Base-by-base conservation (phyloP, 352 stramenopile species). In the Globisporangium spinosum region DNA sequence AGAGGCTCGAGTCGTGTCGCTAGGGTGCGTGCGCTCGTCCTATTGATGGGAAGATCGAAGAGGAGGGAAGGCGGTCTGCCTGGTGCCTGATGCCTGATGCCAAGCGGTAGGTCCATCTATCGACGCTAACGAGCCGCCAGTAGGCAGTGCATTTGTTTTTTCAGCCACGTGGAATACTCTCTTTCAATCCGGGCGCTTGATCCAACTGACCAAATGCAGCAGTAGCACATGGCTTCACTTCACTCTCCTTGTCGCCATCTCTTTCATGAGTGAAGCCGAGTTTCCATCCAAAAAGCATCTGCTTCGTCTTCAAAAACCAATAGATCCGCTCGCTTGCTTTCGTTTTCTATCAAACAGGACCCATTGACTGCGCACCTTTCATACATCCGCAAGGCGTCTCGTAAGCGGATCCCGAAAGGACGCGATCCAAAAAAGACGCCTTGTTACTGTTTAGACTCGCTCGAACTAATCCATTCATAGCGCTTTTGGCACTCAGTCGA, bases 341-440 rank as follows among this genome's bases (percentile, higher is more conserved):
- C 29, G 29, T 32, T 32, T 32, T 32, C 29, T 32, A 32, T 32
- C 4, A 32, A 32, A 32, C 29, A 32, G 4, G 29, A 8, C 29
- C 29, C 29, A 32, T 32, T 32, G 29, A 32, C 29, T 32, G 29
- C 29, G 4, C 4, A 32, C 29, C 32, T 38, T 38, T 38, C 32
- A 38, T 38, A 10, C 32, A 38, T 38, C 8, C 32, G 32, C 6
- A 38, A 38, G 32, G 32, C 32, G 8, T 27, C 54, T 60, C 27
- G 54, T 43, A 2, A 60, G 54, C 54, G 8, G 54, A 43, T 60
- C 54, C 54, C 54, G 54, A 59, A 59, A 59, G 54, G 54, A 40
- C 54, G 54, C 54, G 54, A 59, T 59, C 54, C 54, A 40, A 38
- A 59, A 58, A 34, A 40, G 25, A 29, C 54, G 25, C 17, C n/a